Base-by-base conservation (phyloP, 768 basidiomycete species). In the Stropharia rugosoannulata region DNA sequence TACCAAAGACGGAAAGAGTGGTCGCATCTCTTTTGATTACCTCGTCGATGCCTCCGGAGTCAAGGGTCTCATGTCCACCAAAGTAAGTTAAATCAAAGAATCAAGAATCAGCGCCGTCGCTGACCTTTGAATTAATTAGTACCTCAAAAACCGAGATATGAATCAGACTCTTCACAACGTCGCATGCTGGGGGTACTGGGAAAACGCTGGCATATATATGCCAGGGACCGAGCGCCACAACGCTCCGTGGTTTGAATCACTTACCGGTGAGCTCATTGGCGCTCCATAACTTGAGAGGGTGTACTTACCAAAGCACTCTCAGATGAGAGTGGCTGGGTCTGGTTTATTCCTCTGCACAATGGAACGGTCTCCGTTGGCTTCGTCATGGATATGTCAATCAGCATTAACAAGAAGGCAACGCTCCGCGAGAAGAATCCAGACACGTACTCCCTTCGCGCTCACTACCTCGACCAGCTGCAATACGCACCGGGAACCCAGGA, bases 101-200 rank as follows among this genome's bases (percentile, higher is more conserved):
- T 7, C 29, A 7, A 32, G 6, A 32, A 10, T 32, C 5, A 32
- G 29, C 1, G 29, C 29, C 29, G 5, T 32, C 3, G 9, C 18
- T 50, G 37, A 18, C 4, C 19, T n/a, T 7, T n/a, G 13, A 22
- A 5, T 2, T 37, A 37, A 8, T 49, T 22, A 50, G 54, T 64
- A 48, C 38, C 42, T 58, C 46, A 53, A 54, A 49, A 58, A 58
- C 46, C 37, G 57, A 16, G 46, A 53, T 5, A 40, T 56, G 40
- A 44, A 38, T 49, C 37, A 41, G 38, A 27, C 27, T 19, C 32
- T 65, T 19, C 60, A 64, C 32, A 73, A 76, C 49, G 54, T 88
- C 9, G 87, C 87, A 3, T 72, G 84, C 13, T 90, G 88, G 88
- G 87, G 82, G 1, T 89, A 90, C 62, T 90, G 86, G 86, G 73